Base-by-base conservation (phyloP, 2,329 filamentous ascomycete genomes). In the Cordyceps cicadae region DNA sequence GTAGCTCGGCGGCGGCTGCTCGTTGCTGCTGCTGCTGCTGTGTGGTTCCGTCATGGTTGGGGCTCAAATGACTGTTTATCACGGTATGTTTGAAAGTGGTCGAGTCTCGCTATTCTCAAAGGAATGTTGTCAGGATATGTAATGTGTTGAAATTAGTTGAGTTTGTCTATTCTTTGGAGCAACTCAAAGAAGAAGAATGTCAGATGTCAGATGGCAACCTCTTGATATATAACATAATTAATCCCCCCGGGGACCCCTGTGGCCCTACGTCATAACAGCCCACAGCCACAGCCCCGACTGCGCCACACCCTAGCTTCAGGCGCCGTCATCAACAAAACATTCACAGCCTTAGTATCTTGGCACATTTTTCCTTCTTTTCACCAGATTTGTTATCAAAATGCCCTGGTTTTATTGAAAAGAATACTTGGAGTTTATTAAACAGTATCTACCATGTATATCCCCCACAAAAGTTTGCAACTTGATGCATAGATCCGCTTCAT, bases 1-100 rank as follows among this genome's bases (percentile, higher is more conserved):
- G 50, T 59, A 55, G 50, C 54, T 43, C 21, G 54, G 61, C 39
- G 60, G 60, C 17, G n/a, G 54, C 34, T 37, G 19, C 24, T 24
- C 3, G 24, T 24, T 24, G 21, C 26, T 21, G 45, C 2, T 15
- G 21, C 45, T 24, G 14, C 2, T 15, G 21, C 45, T 24, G 14
- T 56, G n/a, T 48, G 37, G 24, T 29, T 50, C 12, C 12, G 14
- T 48, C 9, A 12, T 48, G 2, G 17, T 41, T 41, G 12, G 21
- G n/a, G n/a, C n/a, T n/a, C n/a, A n/a, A n/a, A n/a, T n/a, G n/a
- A n/a, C n/a, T n/a, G n/a, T n/a, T n/a, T n/a, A n/a, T n/a, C n/a
- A n/a, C n/a, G n/a, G n/a, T 24, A 24, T 24, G 24, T 24, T 24
- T 48, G 19, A 24, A 14, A 48, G 24, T 24, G 24, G 24, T 24